Conservation (phyloP, 495 filamentous ascomycete species). For the Penicillium malachiteum region DNA sequence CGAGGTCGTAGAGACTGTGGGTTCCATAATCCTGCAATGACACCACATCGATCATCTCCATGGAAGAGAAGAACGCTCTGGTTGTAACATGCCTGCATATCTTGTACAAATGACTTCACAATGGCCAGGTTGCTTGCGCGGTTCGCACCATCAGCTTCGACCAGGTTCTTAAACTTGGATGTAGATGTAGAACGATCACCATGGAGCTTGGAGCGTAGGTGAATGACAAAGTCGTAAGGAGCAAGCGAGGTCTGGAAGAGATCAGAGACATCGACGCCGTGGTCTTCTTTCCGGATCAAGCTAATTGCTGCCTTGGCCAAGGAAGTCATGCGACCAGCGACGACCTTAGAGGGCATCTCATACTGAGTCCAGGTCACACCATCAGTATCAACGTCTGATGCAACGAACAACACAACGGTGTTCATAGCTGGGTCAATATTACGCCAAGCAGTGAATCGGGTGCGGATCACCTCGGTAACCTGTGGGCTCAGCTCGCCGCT, state of each 20-base stretch:
- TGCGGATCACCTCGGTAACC: conserved; percentile 58
- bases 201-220: conserved; percentile 55
- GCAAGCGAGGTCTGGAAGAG: conserved; percentile 67
- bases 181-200: conserved; percentile 21
- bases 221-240: conserved; percentile 84
- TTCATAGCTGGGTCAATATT: conserved; percentile 88
- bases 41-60: conserved; percentile 50
- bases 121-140: conserved; percentile 36
- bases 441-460: conserved; percentile 71
- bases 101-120: conserved; percentile 52
- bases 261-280: conserved; percentile 53
- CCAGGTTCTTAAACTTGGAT: conserved; percentile 72
- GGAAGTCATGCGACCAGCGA: conserved; percentile 77
- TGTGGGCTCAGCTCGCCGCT: conserved; percentile 52
- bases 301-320: conserved; percentile 72
- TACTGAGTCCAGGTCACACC: conserved; percentile 79
- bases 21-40: conserved; percentile 82
- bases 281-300: conserved; percentile 54
- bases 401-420: conserved; percentile 75
- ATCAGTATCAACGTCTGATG: conserved; percentile 71
- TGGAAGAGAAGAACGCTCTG: conserved; percentile 74
- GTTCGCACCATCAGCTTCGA: conserved; percentile 13
- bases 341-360: conserved; percentile 70
- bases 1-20: conserved; percentile 54
- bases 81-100: conserved; percentile 60